Conservation (phyloP, 2,329 filamentous ascomycete species). For the Hypoxylon sp. region DNA sequence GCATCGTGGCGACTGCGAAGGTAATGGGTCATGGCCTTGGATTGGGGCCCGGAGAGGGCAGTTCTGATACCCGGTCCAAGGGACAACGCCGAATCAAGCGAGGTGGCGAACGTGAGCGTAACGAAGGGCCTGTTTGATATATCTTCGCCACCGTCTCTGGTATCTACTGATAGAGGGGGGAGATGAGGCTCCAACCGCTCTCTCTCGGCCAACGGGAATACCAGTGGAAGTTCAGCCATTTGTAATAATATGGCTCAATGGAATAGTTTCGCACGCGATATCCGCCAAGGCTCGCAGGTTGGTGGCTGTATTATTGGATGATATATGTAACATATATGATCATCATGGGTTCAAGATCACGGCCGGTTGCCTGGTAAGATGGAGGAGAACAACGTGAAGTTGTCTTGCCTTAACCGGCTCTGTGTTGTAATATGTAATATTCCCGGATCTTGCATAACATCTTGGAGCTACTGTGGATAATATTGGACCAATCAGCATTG, state of each 20-base stretch:
- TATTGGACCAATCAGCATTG: conserved; percentile 14
- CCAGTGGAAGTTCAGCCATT: conserved; percentile 52
- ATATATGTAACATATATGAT: not conserved
- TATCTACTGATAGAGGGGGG: conserved; percentile 39
- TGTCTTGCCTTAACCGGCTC: conserved; percentile 1
- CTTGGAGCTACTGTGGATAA: not conserved
- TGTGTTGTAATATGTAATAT: conserved; percentile 6
- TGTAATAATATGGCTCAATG: conserved; percentile 1
- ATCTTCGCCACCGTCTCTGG: conserved; percentile 5
- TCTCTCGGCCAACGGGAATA: conserved; percentile 50
- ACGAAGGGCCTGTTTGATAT: conserved; percentile 58
- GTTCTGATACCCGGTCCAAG: conserved; percentile 86
- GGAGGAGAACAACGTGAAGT: conserved; percentile 15
- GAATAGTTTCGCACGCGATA: not conserved
- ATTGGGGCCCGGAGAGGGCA: conserved; percentile 82
- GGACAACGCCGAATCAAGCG: conserved; percentile 85
- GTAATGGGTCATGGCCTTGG: conserved; percentile 94
- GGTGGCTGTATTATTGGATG: conserved; percentile 2
- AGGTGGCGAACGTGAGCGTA: conserved; percentile 92
- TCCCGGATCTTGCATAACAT: conserved; percentile 12
- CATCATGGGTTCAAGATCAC: not conserved
- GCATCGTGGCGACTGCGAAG: conserved; percentile 86
- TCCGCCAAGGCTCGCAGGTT: not conserved
- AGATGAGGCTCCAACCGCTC: conserved; percentile 54
- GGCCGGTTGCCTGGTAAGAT: not conserved